These are phyloP conservation scores for Bretschneidera sinensis DNA, from an alignment of 345 rosid genomes.

Conservation along the genomic window DNA sequence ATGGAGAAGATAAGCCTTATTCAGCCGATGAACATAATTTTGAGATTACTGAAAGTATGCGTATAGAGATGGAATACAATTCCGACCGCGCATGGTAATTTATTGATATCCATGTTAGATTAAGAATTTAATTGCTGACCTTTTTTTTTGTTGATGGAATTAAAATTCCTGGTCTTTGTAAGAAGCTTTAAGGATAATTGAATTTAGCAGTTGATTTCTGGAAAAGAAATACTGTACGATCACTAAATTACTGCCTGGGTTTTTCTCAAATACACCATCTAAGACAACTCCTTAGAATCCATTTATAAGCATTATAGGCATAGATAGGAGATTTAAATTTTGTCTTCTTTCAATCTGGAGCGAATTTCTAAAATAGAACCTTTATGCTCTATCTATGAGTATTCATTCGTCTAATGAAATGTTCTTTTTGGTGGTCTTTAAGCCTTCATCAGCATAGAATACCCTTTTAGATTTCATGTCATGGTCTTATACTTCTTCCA, in stretches of 20 bases:
- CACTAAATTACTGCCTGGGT: neutral
- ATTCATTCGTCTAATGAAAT: neutral
- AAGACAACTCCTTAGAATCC: neutral
- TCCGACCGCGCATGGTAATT: slow-evolving; percentile 87
- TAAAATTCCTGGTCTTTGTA: neutral
- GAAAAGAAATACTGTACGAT: too few relatives aligned
- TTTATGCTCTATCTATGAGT: neutral
- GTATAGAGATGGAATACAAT: slow-evolving; percentile 70
- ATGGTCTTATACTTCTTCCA: neutral
- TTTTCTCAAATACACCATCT: neutral
- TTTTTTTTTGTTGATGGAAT: neutral
- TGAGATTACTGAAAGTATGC: slow-evolving; percentile 82
- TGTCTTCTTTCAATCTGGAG: too few relatives aligned
- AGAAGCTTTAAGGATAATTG: neutral
- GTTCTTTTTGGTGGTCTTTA: neutral
- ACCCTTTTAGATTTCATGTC: neutral
- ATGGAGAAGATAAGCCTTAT: slow-evolving; percentile 37
- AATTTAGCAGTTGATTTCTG: neutral
- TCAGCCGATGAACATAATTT: slow-evolving; percentile 44
- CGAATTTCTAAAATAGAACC: too few relatives aligned
- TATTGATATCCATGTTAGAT: neutral
- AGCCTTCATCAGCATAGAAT: neutral
- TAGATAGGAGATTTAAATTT: too few relatives aligned
- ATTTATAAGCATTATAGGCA: neutral
- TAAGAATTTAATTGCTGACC: neutral